These are phyloP conservation scores for Rhizopogon salebrosus DNA, from an alignment of 768 basidiomycete genomes.

Conservation along the genomic window DNA sequence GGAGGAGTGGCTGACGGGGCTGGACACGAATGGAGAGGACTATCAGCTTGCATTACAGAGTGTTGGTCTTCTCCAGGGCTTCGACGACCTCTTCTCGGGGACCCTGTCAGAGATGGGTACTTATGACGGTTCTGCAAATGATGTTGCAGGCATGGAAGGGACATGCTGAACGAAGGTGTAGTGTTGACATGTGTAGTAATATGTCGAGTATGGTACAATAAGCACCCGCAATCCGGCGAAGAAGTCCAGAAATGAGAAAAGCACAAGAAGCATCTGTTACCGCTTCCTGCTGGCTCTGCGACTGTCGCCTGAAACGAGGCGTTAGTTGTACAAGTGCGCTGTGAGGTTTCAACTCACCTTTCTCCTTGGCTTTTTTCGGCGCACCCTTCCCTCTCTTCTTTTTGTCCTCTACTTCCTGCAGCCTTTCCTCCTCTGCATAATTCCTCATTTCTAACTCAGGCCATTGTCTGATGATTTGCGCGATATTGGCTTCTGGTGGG, in stretches of 20 bases:
- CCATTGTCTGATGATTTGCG: slow-evolving; percentile 44
- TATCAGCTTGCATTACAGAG: slow-evolving; percentile 36
- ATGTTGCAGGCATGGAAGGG: slow-evolving; percentile 14
- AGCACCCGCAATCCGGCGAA: neutral
- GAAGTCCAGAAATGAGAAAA: neutral
- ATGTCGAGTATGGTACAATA: neutral
- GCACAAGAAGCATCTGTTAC: slow-evolving; percentile 12
- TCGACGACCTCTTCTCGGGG: slow-evolving; percentile 57
- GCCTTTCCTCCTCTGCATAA: slow-evolving; percentile 59
- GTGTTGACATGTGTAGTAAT: neutral
- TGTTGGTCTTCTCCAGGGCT: slow-evolving; percentile 53
- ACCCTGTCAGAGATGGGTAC: slow-evolving; percentile 60
- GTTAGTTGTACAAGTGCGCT: slow-evolving; percentile 1
- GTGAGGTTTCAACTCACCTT: slow-evolving; percentile 39
- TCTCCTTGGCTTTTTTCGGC: slow-evolving; percentile 72
- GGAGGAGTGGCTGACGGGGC: slow-evolving; percentile 61
- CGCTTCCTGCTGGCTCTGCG: slow-evolving; percentile 43
- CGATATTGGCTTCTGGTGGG: slow-evolving; percentile 53
- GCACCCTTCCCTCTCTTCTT: slow-evolving; percentile 79
- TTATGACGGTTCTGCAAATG: slow-evolving; percentile 26
- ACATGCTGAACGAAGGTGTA: slow-evolving; percentile 13
- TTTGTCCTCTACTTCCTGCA: slow-evolving; percentile 62
- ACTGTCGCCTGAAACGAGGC: slow-evolving; percentile 39
- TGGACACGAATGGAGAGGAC: slow-evolving; percentile 22
- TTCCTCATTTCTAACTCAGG: slow-evolving; percentile 59